Percentiles rank a stretch among this genome's conserved stretches.
phyloP scores from a whole-genome alignment of 108 stramenopile species.

The Mediolabrus comicus region DNA sequence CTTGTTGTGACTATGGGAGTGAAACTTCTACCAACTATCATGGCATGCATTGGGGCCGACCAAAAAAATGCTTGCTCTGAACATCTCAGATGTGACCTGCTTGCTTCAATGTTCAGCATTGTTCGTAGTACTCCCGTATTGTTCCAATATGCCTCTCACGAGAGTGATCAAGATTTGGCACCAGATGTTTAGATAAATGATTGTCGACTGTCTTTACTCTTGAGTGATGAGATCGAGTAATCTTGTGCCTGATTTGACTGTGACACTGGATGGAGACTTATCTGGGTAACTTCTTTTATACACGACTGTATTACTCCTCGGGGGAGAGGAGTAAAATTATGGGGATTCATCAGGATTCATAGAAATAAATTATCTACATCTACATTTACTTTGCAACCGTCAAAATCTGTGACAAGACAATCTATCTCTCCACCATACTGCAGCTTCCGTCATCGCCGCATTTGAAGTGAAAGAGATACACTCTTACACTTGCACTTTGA shows the following conservation, averaged over 20 bases:
- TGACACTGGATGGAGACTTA: neutral
- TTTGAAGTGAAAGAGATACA: too few species aligned
- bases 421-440: too few species aligned
- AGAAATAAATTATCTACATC: neutral
- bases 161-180: neutral
- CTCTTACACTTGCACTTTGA: too few species aligned
- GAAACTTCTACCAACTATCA: neutral
- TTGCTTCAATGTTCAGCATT: neutral
- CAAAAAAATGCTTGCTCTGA: neutral
- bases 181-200: too few species aligned
- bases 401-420: too few species aligned
- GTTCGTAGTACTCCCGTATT: neutral
- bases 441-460: too few species aligned
- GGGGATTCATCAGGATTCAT: neutral
- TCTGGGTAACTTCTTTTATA: neutral
- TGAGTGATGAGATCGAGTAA: neutral
- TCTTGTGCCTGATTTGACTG: neutral
- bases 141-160: neutral
- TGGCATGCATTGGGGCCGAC: neutral
- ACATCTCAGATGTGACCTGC: neutral
- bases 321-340: neutral
- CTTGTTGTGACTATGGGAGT: neutral
- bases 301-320: too few species aligned
- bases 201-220: neutral
- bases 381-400: neutral